These are phyloP conservation scores for Mayamaea pseudoterrestris DNA, from an alignment of 108 stramenopile species.

Conservation along the genomic window DNA sequence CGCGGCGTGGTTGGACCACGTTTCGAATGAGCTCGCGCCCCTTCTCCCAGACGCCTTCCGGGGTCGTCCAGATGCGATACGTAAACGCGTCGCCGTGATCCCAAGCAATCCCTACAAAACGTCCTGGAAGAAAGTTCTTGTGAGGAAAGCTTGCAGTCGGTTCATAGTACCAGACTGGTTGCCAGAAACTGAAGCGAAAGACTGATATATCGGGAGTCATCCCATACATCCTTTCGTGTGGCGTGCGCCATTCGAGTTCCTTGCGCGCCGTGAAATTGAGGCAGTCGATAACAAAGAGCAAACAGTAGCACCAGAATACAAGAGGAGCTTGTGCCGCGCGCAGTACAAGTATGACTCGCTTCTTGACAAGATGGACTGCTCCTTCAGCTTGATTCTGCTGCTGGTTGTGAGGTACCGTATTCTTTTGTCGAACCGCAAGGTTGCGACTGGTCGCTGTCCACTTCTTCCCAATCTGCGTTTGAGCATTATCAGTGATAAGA, in stretches of 20 bases:
- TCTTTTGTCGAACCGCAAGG: conserved; percentile 1
- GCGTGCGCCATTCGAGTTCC: conserved; percentile 4
- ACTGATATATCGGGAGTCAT: too few species aligned
- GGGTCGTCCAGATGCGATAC: too few species aligned
- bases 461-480: conserved; percentile 4
- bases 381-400: conserved; percentile 18
- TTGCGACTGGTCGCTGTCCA: conserved; percentile 4
- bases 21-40: too few species aligned
- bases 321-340: conserved; percentile 13
- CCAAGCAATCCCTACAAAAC: too few species aligned
- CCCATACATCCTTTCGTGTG: conserved; percentile 16
- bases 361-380: conserved; percentile 2
- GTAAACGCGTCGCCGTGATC: too few species aligned
- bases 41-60: too few species aligned
- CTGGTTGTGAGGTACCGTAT: conserved; percentile 12
- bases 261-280: neutral
- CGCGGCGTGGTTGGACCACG: too few species aligned
- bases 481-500: conserved; percentile 13
- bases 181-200: too few species aligned
- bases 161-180: too few species aligned
- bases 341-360: conserved; percentile 1
- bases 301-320: conserved; percentile 9
- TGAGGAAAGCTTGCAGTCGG: too few species aligned
- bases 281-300: conserved; percentile 5
- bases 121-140: too few species aligned